Evolutionary conservation across 2,329 filamentous ascomycete genomes (phyloP), one percentile per base, ranked within the genome.

Genomic region (Sporothrix brasiliensis): DNA sequence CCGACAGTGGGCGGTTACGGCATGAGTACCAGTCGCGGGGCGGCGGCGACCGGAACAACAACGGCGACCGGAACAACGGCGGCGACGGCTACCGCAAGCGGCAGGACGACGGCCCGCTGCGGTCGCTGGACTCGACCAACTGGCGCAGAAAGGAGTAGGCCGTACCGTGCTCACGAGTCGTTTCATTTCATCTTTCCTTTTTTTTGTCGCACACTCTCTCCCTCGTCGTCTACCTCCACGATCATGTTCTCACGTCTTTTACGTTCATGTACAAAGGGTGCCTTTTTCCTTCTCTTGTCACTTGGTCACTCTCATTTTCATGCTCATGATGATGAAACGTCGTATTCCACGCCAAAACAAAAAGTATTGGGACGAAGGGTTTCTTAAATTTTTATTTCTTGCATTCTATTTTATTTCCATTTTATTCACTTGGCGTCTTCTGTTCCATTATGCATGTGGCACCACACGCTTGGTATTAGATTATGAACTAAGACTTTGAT

Each of bases 61-160:
- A 27, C 39, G 6, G 21, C 41, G 11, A 63, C 41, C 24, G 44
- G 41, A n/a, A 50, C 54, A 6, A 9, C 47, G 44, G 24, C 44
- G 44, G 41, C 11, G 52, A 19, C 47, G 27, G 21, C 21, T 52
- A 34, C 54, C 68, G 68, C 13, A 69, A 63, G 56, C 56, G 49
- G 52, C 16, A 21, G 21, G 67, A 63, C 10, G 68, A 52, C 27
- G 52, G 11, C 30, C 52, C 54, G 50, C 67, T 44, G 49, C 44
- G 67, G 13, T 67, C 70, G 30, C 41, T 71, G 6, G 52, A 39
- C n/a, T 66, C 70, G 3, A 69, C 13, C 67, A 69, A 56, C 53
- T 71, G 70, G 70, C 70, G 70, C 7, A 54, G 70, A 53, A 58
- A 60, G 56, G 70, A 71, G 13, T 53, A 69, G 9, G 24, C 39